Percentiles rank a stretch among this genome's conserved stretches.
phyloP scores from a whole-genome alignment of 2,329 filamentous ascomycete species.

The Gremmenia infestans region DNA sequence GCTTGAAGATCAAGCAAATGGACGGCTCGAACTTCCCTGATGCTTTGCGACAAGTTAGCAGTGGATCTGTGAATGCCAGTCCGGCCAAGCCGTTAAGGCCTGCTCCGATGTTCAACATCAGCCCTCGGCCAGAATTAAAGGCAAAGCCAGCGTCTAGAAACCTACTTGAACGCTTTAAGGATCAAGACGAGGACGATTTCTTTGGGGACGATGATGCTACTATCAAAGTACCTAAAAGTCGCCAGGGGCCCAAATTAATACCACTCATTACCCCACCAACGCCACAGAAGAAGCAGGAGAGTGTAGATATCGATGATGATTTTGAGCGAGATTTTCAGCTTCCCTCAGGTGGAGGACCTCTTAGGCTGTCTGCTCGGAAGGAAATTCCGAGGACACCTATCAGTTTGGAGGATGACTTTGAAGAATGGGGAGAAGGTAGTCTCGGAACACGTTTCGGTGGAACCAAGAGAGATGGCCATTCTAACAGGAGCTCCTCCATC shows the following conservation, averaged over 20 bases:
- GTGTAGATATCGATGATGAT: conserved; percentile 49
- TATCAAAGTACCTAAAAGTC: conserved; percentile 61
- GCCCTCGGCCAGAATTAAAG: conserved; percentile 20
- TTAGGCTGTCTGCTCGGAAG: conserved; percentile 56
- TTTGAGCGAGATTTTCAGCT: conserved; percentile 71
- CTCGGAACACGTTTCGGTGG: conserved; percentile 86
- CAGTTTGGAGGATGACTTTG: conserved; percentile 67
- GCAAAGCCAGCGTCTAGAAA: conserved; percentile 33
- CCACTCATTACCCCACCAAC: conserved; percentile 53
- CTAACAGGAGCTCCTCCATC: conserved; percentile 77
- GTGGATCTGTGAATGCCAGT: conserved; percentile 47
- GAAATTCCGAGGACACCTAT: conserved; percentile 61
- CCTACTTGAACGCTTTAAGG: conserved; percentile 60
- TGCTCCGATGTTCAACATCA: conserved; percentile 28
- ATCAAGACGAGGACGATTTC: conserved; percentile 57
- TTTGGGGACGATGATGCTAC: conserved; percentile 61
- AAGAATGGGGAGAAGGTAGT: conserved; percentile 90
- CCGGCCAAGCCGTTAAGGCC: conserved; percentile 41
- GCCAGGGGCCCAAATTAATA: conserved; percentile 46
- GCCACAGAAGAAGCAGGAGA: conserved; percentile 38
- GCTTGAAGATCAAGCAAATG: conserved; percentile 60
- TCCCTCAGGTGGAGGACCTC: conserved; percentile 56
- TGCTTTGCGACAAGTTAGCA: conserved; percentile 56
- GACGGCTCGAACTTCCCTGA: conserved; percentile 62
- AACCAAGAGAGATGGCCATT: conserved; percentile 72